Conservation (phyloP, 208 protist species). For the Phytomonas sp. region DNA sequence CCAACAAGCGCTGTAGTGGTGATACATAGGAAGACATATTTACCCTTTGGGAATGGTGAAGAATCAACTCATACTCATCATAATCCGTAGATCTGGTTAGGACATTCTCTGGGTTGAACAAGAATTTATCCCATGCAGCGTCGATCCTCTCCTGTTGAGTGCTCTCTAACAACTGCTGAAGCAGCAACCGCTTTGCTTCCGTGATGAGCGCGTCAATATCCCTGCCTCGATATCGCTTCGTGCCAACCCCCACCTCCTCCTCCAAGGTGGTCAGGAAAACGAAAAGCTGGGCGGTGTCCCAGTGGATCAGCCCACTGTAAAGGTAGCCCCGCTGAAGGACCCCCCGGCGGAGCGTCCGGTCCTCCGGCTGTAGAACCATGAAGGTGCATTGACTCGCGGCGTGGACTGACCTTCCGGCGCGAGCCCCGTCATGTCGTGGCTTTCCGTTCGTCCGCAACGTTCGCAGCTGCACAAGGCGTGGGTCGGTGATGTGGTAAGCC, state of each 20-base stretch:
- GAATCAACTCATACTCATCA: constrained; percentile 41
- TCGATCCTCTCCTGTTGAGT: constrained; percentile 58
- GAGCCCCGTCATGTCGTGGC: background rate
- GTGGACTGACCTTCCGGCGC: constrained; percentile 1
- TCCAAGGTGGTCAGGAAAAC: constrained; percentile 41
- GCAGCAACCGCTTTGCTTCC: constrained; percentile 38
- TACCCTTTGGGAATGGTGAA: constrained; percentile 22
- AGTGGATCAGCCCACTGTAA: constrained; percentile 59
- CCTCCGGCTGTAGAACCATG: constrained; percentile 17
- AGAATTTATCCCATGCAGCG: constrained; percentile 44
- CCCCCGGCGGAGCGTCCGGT: background rate
- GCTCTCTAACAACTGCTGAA: constrained; percentile 59
- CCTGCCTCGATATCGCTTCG: constrained; percentile 14
- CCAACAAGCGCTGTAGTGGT: constrained; percentile 25
- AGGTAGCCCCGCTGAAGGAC: constrained; percentile 29
- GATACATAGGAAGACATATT: constrained; percentile 27
- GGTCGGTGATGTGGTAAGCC: constrained; percentile 54
- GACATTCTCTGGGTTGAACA: constrained; percentile 10
- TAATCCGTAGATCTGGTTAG: constrained; percentile 4
- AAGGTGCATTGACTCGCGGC: constrained; percentile 16
- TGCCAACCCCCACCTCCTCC: constrained; percentile 10
- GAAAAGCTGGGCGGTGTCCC: constrained; percentile 54
- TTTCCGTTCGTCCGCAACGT: constrained; percentile 20
- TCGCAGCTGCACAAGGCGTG: constrained; percentile 42
- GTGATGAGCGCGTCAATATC: constrained; percentile 37